Evolutionary conservation across 192 early-diverging fungal genomes (phyloP).

Genomic region (Linnemannia exigua): DNA sequence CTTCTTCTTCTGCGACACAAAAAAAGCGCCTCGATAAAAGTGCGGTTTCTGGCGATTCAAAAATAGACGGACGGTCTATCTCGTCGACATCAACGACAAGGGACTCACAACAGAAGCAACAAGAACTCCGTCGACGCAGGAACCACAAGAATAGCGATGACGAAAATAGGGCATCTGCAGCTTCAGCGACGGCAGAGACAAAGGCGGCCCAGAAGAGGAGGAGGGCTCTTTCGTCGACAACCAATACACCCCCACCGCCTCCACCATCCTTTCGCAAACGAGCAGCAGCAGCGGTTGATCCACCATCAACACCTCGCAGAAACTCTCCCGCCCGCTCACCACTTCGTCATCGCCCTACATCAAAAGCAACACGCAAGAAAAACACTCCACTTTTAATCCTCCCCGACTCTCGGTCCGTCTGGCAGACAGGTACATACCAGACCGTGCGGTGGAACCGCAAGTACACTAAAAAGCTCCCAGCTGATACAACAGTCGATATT

Average conservation of each 20-base stretch:
- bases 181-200: background rate
- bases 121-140: background rate
- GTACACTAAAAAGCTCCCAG: constrained; percentile 28
- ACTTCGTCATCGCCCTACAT: background rate
- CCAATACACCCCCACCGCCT: background rate
- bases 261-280: background rate
- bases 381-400: constrained; percentile 33
- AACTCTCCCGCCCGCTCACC: background rate
- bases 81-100: background rate
- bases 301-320: background rate
- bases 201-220: background rate
- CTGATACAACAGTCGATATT: constrained; percentile 49
- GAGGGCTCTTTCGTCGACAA: background rate
- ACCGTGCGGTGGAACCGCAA: constrained; percentile 41
- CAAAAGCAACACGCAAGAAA: background rate
- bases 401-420: constrained; percentile 34
- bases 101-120: background rate
- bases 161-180: background rate
- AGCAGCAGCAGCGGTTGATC: background rate
- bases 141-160: constrained; percentile 9
- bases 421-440: constrained; percentile 46
- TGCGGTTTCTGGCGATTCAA: background rate
- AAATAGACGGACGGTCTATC: background rate
- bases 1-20: too few species aligned
- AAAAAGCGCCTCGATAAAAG: background rate